Evolutionary conservation across 768 basidiomycete genomes (phyloP).

Genomic region (Suillus cothurnatus): DNA sequence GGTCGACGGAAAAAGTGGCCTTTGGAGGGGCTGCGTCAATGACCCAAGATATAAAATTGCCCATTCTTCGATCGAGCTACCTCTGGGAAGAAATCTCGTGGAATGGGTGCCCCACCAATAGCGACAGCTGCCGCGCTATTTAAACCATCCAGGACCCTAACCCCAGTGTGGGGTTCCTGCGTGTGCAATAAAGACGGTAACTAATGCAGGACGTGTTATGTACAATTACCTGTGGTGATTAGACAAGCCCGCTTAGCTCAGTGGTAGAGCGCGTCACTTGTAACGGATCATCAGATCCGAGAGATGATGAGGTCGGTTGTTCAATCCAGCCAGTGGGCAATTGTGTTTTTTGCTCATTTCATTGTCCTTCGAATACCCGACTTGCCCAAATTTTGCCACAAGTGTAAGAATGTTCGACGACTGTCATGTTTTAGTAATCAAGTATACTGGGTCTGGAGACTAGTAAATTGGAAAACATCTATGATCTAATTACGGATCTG

Average conservation of each 20-base stretch:
- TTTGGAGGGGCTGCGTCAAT: conserved; percentile 22
- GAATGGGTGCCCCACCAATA: neutral
- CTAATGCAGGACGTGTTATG: neutral
- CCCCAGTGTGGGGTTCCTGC: neutral
- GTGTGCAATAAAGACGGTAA: neutral
- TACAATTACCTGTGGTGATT: rapidly evolving
- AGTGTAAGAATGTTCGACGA: neutral
- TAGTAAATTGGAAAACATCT: neutral
- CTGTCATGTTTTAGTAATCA: neutral
- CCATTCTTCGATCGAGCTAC: conserved; percentile 12
- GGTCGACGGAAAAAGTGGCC: conserved; percentile 28
- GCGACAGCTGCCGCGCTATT: neutral
- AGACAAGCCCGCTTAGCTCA: conserved; percentile 41
- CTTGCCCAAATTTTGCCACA: neutral
- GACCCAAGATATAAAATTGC: conserved; percentile 9
- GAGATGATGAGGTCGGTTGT: conserved; percentile 47
- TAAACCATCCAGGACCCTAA: neutral
- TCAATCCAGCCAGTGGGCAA: conserved; percentile 47
- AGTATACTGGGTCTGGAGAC: neutral
- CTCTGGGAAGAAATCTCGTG: neutral
- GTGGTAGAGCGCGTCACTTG: conserved; percentile 49
- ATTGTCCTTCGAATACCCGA: neutral
- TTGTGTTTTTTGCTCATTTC: neutral
- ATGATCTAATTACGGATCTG: neutral
- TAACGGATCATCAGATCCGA: conserved; percentile 15